These are phyloP conservation scores for Aspergillus sp. DNA, from an alignment of 2,329 filamentous ascomycete genomes.

Conservation along the genomic window DNA sequence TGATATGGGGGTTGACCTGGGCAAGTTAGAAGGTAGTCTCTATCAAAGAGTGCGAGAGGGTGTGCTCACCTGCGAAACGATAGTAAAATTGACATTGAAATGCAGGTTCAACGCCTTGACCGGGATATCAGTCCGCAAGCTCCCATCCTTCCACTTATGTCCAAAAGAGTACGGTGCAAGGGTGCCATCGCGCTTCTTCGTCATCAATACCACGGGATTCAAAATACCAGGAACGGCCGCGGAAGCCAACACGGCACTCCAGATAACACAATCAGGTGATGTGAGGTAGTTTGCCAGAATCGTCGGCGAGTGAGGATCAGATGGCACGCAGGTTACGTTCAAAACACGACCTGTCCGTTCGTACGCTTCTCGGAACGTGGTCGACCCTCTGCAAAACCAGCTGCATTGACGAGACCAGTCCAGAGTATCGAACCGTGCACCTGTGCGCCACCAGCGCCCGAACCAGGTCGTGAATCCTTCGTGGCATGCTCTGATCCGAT, in stretches of 20 bases:
- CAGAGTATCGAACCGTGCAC: constrained; percentile 85
- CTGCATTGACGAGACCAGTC: constrained; percentile 79
- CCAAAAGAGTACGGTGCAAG: constrained; percentile 90
- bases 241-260: constrained; percentile 91
- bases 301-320: constrained; percentile 84
- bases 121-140: constrained; percentile 86
- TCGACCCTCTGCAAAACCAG: constrained; percentile 86
- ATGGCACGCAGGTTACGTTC: constrained; percentile 92
- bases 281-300: constrained; percentile 95
- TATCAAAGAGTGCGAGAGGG: neutral
- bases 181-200: constrained; percentile 67
- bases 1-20: constrained; percentile 94
- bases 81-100: constrained; percentile 97
- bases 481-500: constrained; percentile 74
- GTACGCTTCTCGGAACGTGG: constrained; percentile 93
- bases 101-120: constrained; percentile 89
- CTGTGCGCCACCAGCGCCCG: constrained; percentile 80
- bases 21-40: constrained; percentile 25
- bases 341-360: constrained; percentile 87
- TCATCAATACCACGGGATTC: constrained; percentile 90
- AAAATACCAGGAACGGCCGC: constrained; percentile 93
- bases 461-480: constrained; percentile 71
- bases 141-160: constrained; percentile 98
- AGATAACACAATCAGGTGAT: constrained; percentile 92
- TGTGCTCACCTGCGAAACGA: constrained; percentile 54